These are phyloP conservation scores for Pneumocystis sp. DNA, from an alignment of 1,139 yeast species.

Conservation along the genomic window DNA sequence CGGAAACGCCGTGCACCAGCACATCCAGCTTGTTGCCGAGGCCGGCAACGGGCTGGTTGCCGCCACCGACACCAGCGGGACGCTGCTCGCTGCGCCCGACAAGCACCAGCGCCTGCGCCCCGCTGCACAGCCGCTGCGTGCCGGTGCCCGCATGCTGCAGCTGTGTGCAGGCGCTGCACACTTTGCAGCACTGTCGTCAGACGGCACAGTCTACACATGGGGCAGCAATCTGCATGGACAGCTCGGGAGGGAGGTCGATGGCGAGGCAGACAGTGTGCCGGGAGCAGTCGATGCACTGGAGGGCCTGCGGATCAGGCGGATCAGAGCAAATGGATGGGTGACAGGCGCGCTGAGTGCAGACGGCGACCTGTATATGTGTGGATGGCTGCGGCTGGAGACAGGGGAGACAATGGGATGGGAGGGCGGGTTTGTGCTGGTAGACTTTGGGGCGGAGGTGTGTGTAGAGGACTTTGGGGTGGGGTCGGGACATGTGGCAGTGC, in stretches of 20 bases:
- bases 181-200: background rate
- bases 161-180: background rate
- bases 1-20: no score
- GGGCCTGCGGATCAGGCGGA: background rate
- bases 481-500: background rate
- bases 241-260: background rate
- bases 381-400: background rate
- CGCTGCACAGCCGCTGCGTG: no score
- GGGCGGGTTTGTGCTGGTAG: background rate
- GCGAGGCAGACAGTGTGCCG: background rate
- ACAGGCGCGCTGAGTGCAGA: background rate
- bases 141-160: no score
- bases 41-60: no score
- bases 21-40: no score
- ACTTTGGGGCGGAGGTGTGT: background rate
- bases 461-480: background rate
- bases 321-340: background rate
- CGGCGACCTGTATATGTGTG: background rate
- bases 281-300: background rate
- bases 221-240: background rate
- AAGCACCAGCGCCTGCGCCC: no score
- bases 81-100: no score
- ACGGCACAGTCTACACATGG: background rate
- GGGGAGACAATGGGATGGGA: background rate
- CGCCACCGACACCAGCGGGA: no score